These are phyloP conservation scores for Thymus mandschuricus DNA, from an alignment of 257 asterid genomes.

Conservation along the genomic window DNA sequence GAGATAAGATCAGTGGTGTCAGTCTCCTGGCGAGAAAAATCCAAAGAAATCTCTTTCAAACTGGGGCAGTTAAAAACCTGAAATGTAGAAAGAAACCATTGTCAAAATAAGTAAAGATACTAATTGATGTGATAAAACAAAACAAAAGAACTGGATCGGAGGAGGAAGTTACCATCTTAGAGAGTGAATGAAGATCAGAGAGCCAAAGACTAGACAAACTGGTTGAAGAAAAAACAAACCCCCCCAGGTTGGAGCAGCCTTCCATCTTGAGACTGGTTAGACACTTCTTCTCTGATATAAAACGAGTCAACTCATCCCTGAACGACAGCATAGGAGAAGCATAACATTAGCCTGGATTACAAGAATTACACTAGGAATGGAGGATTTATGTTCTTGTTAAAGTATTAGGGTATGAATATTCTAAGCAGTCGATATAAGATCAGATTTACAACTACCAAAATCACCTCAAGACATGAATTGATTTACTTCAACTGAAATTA, in stretches of 20 bases:
- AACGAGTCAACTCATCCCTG: slow-evolving; percentile 93
- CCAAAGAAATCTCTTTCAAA: slow-evolving; percentile 79
- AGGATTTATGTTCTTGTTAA: background rate
- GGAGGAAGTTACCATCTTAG: slow-evolving; percentile 64
- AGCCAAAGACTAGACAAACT: slow-evolving; percentile 80
- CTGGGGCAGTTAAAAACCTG: slow-evolving; percentile 88
- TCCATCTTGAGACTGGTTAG: slow-evolving; percentile 91
- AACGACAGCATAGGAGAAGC: slow-evolving; percentile 20
- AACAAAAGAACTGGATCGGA: background rate
- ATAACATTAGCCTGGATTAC: background rate
- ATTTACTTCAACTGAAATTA: background rate
- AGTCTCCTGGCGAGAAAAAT: slow-evolving; percentile 78
- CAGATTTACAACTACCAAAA: background rate
- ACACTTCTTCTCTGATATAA: slow-evolving; percentile 74
- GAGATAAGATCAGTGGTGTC: slow-evolving; percentile 75
- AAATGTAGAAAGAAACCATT: background rate
- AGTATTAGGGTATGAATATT: background rate
- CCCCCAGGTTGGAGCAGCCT: slow-evolving; percentile 88
- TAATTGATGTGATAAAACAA: background rate
- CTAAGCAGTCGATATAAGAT: background rate
- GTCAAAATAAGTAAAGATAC: background rate
- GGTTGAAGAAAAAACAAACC: slow-evolving; percentile 65
- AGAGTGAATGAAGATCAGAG: slow-evolving; percentile 79
- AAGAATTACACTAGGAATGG: background rate
- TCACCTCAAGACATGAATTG: background rate